These are phyloP conservation scores for Aspergillus fumigatiaffinis DNA, from an alignment of 2,329 filamentous ascomycete species.

Conservation along the genomic window DNA sequence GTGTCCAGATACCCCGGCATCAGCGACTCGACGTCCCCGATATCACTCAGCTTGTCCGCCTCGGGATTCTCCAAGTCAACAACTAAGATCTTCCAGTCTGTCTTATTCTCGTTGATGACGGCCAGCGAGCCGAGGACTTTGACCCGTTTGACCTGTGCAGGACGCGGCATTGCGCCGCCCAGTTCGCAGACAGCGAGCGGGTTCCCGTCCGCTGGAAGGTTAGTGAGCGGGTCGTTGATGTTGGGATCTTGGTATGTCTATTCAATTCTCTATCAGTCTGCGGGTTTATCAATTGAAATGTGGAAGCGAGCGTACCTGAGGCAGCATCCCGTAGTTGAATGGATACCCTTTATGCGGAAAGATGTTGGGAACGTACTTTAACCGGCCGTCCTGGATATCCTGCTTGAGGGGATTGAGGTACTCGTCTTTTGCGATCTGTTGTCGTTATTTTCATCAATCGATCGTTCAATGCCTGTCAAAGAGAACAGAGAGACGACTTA, in stretches of 20 bases:
- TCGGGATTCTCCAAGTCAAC: constrained; percentile 84
- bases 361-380: constrained; percentile 91
- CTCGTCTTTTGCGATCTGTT: constrained; percentile 86
- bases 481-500: constrained; percentile 41
- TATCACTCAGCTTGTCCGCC: constrained; percentile 82
- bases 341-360: constrained; percentile 97
- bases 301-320: constrained; percentile 58
- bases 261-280: constrained; percentile 3
- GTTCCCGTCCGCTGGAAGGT: constrained; percentile 93
- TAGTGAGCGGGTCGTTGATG: constrained; percentile 81
- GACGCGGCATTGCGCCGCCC: constrained; percentile 81
- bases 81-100: constrained; percentile 96
- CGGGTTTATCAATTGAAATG: neutral
- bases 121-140: constrained; percentile 94
- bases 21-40: constrained; percentile 90
- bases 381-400: constrained; percentile 92
- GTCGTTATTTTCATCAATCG: neutral
- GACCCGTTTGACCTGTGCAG: constrained; percentile 89
- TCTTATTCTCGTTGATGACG: constrained; percentile 89
- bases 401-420: constrained; percentile 89
- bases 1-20: constrained; percentile 82
- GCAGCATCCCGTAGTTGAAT: constrained; percentile 96
- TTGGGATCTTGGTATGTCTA: constrained; percentile 95
- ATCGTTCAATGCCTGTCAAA: no score
- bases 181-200: constrained; percentile 94